phyloP scores from a whole-genome alignment of 495 filamentous ascomycete species.

The Pseudotulostoma volvatum region DNA sequence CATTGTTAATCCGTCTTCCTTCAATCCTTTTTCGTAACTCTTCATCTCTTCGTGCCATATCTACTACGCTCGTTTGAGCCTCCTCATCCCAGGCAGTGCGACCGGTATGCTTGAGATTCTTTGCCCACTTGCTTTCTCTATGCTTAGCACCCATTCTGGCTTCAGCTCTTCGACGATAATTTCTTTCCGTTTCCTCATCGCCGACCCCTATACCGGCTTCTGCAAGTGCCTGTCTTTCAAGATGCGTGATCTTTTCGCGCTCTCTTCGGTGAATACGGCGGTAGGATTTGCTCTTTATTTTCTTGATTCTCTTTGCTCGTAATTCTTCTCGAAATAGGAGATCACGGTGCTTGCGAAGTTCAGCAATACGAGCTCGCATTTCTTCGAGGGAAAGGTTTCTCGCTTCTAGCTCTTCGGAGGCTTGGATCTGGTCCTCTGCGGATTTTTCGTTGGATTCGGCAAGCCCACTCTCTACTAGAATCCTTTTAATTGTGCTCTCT shows the following conservation, averaged over 20 bases:
- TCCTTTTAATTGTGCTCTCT: constrained; percentile 67
- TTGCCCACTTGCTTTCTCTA: constrained; percentile 88
- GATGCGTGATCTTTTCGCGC: constrained; percentile 50
- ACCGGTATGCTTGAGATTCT: constrained; percentile 63
- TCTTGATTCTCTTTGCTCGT: constrained; percentile 82
- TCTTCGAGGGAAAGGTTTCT: constrained; percentile 53
- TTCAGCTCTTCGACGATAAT: constrained; percentile 64
- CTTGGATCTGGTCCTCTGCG: constrained; percentile 46
- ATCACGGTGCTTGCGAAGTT: constrained; percentile 67
- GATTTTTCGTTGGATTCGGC: constrained; percentile 39
- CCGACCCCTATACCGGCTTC: constrained; percentile 51
- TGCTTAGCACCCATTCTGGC: constrained; percentile 83
- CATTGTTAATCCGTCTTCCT: constrained; percentile 45
- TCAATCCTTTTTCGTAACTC: constrained; percentile 70
- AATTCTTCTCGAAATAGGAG: constrained; percentile 82
- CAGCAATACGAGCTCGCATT: constrained; percentile 52
- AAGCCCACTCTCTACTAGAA: constrained; percentile 77
- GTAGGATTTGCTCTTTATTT: constrained; percentile 94
- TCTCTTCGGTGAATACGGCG: constrained; percentile 84
- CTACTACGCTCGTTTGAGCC: constrained; percentile 55
- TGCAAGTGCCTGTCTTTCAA: constrained; percentile 49
- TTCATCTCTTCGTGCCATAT: constrained; percentile 73
- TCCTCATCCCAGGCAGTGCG: constrained; percentile 73
- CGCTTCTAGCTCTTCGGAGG: constrained; percentile 52
- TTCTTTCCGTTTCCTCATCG: constrained; percentile 64